Percentiles rank a stretch among this genome's conserved stretches.
These are phyloP conservation scores for Afroboletus lepidellus DNA, from an alignment of 1,284 basidiomycete genomes.

Conservation along the genomic window DNA sequence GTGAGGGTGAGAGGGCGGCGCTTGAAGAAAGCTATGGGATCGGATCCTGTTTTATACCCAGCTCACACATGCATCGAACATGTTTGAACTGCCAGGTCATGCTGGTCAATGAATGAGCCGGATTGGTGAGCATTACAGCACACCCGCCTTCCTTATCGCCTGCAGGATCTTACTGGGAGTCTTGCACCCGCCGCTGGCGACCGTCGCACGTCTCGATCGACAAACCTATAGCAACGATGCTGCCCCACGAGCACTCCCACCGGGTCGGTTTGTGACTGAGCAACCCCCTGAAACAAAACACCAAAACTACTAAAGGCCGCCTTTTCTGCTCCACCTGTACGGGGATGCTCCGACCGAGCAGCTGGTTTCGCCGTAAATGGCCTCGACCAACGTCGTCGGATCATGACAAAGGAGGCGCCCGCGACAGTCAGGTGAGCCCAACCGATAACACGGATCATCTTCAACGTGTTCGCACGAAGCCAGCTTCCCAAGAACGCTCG, in stretches of 20 bases:
- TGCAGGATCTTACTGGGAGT: no score
- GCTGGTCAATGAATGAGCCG: not conserved
- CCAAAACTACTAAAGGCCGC: no score
- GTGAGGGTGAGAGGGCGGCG: not conserved
- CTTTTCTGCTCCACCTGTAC: no score
- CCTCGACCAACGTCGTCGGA: not conserved
- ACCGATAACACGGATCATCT: not conserved
- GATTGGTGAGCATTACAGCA: not conserved
- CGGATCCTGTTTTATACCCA: conserved; percentile 11
- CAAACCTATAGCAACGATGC: not conserved
- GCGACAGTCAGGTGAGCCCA: not conserved
- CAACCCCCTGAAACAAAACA: no score
- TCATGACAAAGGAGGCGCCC: not conserved
- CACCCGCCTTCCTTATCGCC: not conserved
- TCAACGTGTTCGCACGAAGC: not conserved
- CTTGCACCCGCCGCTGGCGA: not conserved
- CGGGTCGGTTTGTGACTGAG: not conserved
- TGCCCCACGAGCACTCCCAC: not conserved
- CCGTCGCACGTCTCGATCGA: no score
- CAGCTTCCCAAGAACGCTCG: not conserved
- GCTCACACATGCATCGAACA: not conserved
- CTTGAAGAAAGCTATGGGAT: not conserved
- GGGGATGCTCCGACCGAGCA: no score
- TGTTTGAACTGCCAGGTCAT: not conserved
- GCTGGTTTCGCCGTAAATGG: not conserved